Percentiles rank a stretch among this genome's conserved stretches.
Conservation (phyloP, 768 basidiomycete species). For the Naematelia encephala region DNA sequence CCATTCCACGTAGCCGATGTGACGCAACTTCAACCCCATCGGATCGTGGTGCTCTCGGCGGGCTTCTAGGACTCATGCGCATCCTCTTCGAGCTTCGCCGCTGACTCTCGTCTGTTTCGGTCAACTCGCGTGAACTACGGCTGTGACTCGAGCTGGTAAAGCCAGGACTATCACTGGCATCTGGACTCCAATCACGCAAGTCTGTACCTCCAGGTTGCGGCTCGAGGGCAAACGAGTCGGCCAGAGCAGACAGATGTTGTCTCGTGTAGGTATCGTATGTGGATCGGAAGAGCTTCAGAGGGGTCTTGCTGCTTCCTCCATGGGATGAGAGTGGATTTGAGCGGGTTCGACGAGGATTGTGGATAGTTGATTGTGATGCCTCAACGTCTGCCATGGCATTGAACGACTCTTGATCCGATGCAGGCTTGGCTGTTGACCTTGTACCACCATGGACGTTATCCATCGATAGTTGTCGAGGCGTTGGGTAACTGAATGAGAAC, state of each 20-base stretch:
- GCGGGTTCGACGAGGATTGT: not conserved
- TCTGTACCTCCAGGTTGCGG: conserved; percentile 20
- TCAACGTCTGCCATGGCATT: conserved; percentile 12
- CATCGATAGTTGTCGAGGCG: conserved; percentile 7
- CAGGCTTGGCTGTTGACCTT: not conserved
- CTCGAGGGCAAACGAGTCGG: conserved; percentile 78
- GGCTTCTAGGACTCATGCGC: not conserved
- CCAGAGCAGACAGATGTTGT: conserved; percentile 87
- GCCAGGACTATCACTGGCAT: conserved; percentile 12
- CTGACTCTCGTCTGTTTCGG: conserved; percentile 58
- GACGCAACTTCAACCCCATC: conserved; percentile 2
- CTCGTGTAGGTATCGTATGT: conserved; percentile 96
- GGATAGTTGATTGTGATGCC: conserved; percentile 24
- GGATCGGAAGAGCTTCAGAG: conserved; percentile 69
- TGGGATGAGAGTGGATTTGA: not conserved
- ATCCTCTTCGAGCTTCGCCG: conserved; percentile 2
- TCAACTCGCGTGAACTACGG: conserved; percentile 63
- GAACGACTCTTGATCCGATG: not conserved
- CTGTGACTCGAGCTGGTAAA: conserved; percentile 10
- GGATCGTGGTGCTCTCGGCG: not conserved
- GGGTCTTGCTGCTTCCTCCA: conserved; percentile 2
- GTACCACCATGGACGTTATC: not conserved
- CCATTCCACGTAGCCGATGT: too few relatives aligned
- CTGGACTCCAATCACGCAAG: conserved; percentile 21
- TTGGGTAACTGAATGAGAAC: conserved; percentile 35